A percentile compares a stretch with the other conserved stretches of the same genome.
These are phyloP conservation scores for Triangularia verruculosa DNA, from an alignment of 2,329 filamentous ascomycete species.

Conservation along the genomic window DNA sequence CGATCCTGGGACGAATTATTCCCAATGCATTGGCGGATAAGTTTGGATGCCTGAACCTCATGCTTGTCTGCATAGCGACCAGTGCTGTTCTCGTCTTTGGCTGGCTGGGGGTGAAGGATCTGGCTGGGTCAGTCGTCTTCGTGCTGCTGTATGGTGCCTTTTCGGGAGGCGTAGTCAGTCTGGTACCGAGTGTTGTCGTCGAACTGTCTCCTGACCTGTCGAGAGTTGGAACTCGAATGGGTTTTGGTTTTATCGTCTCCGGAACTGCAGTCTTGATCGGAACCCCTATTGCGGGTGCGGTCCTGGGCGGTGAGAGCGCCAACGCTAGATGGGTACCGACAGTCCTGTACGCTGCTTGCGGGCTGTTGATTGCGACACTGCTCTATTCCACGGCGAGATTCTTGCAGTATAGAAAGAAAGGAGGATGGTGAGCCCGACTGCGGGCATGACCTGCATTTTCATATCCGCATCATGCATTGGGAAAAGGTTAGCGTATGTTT, in stretches of 20 bases:
- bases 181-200: conserved; percentile 42
- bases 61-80: conserved; percentile 33
- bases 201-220: conserved; percentile 37
- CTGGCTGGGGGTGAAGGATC: conserved; percentile 38
- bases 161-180: conserved; percentile 43
- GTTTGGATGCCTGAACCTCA: conserved; percentile 40
- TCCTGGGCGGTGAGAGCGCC: conserved; percentile 31
- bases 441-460: conserved; percentile 19
- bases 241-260: conserved; percentile 37
- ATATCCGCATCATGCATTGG: not conserved
- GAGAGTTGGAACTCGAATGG: conserved; percentile 40
- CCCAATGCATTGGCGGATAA: conserved; percentile 45
- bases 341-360: conserved; percentile 34
- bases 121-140: conserved; percentile 40
- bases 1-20: conserved; percentile 44
- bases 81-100: conserved; percentile 39
- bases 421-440: conserved; percentile 15
- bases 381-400: conserved; percentile 26
- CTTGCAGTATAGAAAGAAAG: conserved; percentile 27
- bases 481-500: not conserved
- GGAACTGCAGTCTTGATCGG: conserved; percentile 51
- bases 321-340: conserved; percentile 33
- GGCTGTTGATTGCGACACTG: conserved; percentile 29
- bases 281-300: conserved; percentile 51
- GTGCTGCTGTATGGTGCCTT: conserved; percentile 45